phyloP scores from a whole-genome alignment of 306 rosid genomes.

The Purshia tridentata region DNA sequence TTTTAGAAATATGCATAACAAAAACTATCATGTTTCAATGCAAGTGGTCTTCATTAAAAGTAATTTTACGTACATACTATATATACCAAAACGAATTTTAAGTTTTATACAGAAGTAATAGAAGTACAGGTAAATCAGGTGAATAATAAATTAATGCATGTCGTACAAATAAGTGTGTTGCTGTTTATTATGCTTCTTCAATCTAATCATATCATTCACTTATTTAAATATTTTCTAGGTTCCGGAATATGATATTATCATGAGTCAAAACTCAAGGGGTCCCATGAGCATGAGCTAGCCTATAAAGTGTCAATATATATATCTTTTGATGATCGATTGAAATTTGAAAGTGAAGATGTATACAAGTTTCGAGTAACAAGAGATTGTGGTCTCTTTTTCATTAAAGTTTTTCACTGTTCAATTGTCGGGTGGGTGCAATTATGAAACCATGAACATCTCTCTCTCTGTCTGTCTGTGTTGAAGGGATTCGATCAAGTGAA shows the following conservation, averaged over 20 bases:
- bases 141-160: too few relatives aligned
- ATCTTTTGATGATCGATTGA: conserved; percentile 18
- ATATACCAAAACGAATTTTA: too few relatives aligned
- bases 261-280: conserved; percentile 32
- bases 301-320: conserved; percentile 14
- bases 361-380: conserved; percentile 2
- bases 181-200: neutral
- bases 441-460: conserved; percentile 10
- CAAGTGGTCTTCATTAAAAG: too few relatives aligned
- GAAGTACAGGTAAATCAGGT: too few relatives aligned
- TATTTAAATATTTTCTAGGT: neutral
- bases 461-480: neutral
- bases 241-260: neutral
- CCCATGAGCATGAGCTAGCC: conserved; percentile 5
- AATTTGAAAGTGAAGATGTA: conserved; percentile 11
- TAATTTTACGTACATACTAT: too few relatives aligned
- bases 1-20: too few relatives aligned
- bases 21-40: too few relatives aligned
- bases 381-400: conserved; percentile 14
- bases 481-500: neutral
- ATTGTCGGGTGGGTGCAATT: conserved; percentile 27
- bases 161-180: too few relatives aligned
- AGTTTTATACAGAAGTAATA: too few relatives aligned
- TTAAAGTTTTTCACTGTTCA: conserved; percentile 22
- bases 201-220: conserved; percentile 16